These are phyloP conservation scores for Trichoderma orchidacearum DNA, from an alignment of 495 filamentous ascomycete genomes.

Conservation along the genomic window DNA sequence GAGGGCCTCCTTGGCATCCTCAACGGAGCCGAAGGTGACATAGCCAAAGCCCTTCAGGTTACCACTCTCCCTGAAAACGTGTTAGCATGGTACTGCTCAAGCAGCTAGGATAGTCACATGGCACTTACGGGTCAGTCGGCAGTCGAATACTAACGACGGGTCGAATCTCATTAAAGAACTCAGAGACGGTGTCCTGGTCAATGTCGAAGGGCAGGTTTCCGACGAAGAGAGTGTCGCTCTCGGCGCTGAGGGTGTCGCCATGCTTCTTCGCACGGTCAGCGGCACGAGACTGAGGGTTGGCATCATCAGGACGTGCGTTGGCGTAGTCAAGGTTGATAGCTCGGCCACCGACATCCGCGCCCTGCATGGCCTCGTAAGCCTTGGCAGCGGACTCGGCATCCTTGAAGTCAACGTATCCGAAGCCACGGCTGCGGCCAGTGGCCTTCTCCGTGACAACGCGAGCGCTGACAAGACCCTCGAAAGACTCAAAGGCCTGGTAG, in stretches of 20 bases:
- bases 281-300: conserved; percentile 31
- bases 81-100: conserved; percentile 18
- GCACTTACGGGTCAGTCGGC: conserved; percentile 64
- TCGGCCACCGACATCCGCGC: conserved; percentile 69
- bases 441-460: conserved; percentile 77
- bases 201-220: conserved; percentile 85
- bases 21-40: conserved; percentile 68
- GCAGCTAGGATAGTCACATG: neutral
- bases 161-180: conserved; percentile 60
- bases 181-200: conserved; percentile 58
- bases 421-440: conserved; percentile 78
- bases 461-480: conserved; percentile 60
- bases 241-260: conserved; percentile 63
- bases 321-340: conserved; percentile 83
- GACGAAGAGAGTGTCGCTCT: conserved; percentile 80
- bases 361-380: conserved; percentile 72
- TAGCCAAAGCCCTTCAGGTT: conserved; percentile 93
- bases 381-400: conserved; percentile 53
- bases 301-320: conserved; percentile 45
- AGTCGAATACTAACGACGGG: conserved; percentile 68
- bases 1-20: conserved; percentile 71
- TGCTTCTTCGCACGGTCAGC: conserved; percentile 58
- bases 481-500: conserved; percentile 69
- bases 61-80: conserved; percentile 51
- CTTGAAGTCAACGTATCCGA: conserved; percentile 90